Conservation (phyloP, 768 basidiomycete species). For the Naganishia vishniacii region DNA sequence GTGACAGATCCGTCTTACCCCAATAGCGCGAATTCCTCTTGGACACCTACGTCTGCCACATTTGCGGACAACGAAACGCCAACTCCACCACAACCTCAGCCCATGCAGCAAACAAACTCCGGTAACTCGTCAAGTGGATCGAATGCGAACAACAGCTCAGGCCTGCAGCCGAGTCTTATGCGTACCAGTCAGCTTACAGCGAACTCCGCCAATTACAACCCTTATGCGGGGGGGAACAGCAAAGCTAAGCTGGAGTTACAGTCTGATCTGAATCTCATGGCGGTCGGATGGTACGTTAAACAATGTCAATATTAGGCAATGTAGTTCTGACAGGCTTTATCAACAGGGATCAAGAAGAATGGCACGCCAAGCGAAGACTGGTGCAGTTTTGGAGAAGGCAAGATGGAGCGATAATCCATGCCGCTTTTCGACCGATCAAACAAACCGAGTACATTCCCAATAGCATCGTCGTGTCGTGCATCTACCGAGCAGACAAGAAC, state of each 20-base stretch:
- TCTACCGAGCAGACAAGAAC: slow-evolving; percentile 71
- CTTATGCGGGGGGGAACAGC: slow-evolving; percentile 30
- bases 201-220: slow-evolving; percentile 24
- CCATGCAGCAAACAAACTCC: not conserved
- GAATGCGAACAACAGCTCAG: slow-evolving; percentile 22
- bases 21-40: not conserved
- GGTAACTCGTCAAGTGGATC: slow-evolving; percentile 12
- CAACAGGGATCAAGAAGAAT: slow-evolving; percentile 59
- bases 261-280: slow-evolving; percentile 50
- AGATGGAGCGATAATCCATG: slow-evolving; percentile 68
- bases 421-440: slow-evolving; percentile 68
- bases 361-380: slow-evolving; percentile 66
- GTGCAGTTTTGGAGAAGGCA: slow-evolving; percentile 77
- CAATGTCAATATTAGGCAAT: too few relatives aligned
- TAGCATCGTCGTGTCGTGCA: slow-evolving; percentile 87
- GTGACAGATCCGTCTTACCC: not conserved
- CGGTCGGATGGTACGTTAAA: slow-evolving; percentile 51
- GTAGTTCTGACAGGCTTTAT: too few relatives aligned
- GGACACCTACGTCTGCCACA: slow-evolving; percentile 12
- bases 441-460: slow-evolving; percentile 68
- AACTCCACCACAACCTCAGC: slow-evolving; percentile 22
- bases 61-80: slow-evolving; percentile 8
- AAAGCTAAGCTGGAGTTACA: slow-evolving; percentile 47
- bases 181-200: slow-evolving; percentile 38
- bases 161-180: slow-evolving; percentile 42